A percentile compares a stretch with the other conserved stretches of the same genome.
Evolutionary conservation across 495 filamentous ascomycete species (phyloP).

Genomic region (Trichoderma reesei): DNA sequence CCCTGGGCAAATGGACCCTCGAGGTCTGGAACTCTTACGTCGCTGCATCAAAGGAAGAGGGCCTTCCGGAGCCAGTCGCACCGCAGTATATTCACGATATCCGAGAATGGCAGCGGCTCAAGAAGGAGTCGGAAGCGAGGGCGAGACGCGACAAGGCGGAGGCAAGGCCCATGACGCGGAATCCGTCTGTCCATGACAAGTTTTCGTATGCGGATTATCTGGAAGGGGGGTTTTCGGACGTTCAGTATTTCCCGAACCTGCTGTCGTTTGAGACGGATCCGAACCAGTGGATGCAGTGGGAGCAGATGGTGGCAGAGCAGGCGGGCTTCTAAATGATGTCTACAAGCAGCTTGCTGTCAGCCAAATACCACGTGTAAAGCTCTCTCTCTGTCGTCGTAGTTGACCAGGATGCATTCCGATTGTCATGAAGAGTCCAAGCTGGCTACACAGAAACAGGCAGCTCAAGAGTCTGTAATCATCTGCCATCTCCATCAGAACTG

Average conservation of each 20-base stretch:
- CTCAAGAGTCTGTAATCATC: no score
- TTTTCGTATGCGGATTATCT: not conserved
- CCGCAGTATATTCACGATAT: constrained; percentile 15
- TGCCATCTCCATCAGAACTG: no score
- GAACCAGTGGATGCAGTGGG: constrained; percentile 17
- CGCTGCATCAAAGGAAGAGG: constrained; percentile 14
- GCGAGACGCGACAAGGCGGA: not conserved
- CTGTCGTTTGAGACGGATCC: constrained; percentile 15
- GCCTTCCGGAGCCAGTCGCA: constrained; percentile 13
- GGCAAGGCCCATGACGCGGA: not conserved
- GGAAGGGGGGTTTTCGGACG: constrained; percentile 4
- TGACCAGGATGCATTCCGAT: no score
- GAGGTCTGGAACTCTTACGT: constrained; percentile 21
- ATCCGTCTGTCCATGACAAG: not conserved
- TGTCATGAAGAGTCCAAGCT: no score
- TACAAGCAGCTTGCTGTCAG: no score
- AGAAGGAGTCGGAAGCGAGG: not conserved
- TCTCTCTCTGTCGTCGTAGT: no score
- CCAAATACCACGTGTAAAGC: no score
- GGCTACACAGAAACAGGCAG: no score
- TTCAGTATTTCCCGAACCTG: constrained; percentile 11
- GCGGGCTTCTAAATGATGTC: not conserved
- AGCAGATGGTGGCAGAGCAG: constrained; percentile 15
- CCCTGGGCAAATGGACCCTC: constrained; percentile 23
- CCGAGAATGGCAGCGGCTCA: constrained; percentile 10